Conservation (phyloP, 805 yeast genomes). For the Wickerhamiella australiensis region DNA sequence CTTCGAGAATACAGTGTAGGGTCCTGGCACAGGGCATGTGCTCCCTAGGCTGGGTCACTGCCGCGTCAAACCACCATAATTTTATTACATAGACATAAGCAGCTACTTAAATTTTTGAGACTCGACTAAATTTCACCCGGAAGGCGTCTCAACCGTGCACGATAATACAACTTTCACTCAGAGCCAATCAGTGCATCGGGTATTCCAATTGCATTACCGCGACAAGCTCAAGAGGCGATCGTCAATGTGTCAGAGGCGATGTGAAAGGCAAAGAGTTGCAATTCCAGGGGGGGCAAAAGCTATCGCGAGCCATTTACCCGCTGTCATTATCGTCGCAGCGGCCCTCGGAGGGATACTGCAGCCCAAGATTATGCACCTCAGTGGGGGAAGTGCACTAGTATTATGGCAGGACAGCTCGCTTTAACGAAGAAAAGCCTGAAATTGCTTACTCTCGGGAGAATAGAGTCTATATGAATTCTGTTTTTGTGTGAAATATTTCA, state of each 20-base stretch:
- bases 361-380: not conserved
- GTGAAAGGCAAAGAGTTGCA: not conserved
- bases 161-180: not conserved
- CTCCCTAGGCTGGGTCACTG: too few species aligned
- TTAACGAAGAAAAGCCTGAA: too few species aligned
- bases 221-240: not conserved
- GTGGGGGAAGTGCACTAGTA: too few species aligned
- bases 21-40: too few species aligned
- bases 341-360: constrained; percentile 2
- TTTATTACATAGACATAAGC: not conserved
- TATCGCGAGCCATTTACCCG: not conserved
- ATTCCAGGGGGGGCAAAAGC: not conserved
- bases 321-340: constrained; percentile 3
- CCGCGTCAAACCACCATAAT: too few species aligned
- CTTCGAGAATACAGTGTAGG: too few species aligned
- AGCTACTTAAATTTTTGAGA: not conserved
- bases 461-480: too few species aligned
- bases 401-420: too few species aligned
- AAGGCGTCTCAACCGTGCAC: not conserved
- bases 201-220: not conserved
- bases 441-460: too few species aligned
- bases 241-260: not conserved
- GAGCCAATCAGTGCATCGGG: constrained; percentile 1
- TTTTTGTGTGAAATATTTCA: not conserved
- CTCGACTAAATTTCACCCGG: not conserved